Evolutionary conservation across 2,329 filamentous ascomycete species (phyloP).

Genomic region (Pseudogymnoascus destructans): DNA sequence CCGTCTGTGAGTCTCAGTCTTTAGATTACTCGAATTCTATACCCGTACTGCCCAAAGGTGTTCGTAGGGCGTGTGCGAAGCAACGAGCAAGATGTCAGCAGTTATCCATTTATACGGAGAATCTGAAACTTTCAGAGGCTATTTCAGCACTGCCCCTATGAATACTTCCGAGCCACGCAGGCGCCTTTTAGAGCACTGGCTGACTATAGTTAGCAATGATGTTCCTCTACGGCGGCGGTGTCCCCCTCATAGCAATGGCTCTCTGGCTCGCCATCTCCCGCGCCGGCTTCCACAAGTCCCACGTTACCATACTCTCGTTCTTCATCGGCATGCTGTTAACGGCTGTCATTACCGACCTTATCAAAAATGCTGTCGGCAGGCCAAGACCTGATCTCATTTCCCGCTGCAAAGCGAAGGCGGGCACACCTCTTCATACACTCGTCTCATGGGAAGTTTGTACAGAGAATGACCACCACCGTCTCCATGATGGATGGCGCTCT

Average conservation of each 20-base stretch:
- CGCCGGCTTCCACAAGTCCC: constrained; percentile 62
- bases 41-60: background rate
- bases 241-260: constrained; percentile 56
- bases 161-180: background rate
- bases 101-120: background rate
- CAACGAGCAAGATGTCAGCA: background rate
- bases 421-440: constrained; percentile 37
- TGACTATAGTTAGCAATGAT: constrained; percentile 42
- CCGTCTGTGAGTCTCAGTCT: constrained; percentile 45
- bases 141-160: background rate
- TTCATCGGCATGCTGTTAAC: constrained; percentile 62
- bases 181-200: background rate
- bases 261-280: constrained; percentile 49
- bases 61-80: background rate
- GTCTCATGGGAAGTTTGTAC: constrained; percentile 62
- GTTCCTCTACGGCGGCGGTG: constrained; percentile 62
- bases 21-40: background rate
- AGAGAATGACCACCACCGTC: constrained; percentile 49
- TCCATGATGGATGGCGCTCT: constrained; percentile 75
- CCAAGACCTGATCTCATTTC: constrained; percentile 74
- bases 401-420: constrained; percentile 60
- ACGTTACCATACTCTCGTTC: constrained; percentile 74
- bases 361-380: constrained; percentile 67
- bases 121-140: background rate
- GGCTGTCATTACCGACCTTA: constrained; percentile 71